Evolutionary conservation across 2,329 filamentous ascomycete genomes (phyloP).

Genomic region (Amauroascus verrucosus): DNA sequence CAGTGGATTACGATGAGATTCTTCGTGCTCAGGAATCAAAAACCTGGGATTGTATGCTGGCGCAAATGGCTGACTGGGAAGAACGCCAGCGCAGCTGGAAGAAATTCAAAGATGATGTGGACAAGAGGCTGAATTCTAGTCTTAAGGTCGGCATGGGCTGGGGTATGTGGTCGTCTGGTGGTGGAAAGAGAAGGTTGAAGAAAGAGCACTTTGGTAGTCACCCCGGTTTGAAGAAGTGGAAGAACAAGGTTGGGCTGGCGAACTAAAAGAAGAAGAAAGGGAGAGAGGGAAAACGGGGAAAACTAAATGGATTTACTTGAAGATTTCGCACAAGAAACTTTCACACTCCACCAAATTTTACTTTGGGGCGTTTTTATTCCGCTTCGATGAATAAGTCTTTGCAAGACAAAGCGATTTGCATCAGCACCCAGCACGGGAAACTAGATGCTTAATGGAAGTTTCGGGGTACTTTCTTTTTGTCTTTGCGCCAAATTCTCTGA

Average conservation of each 20-base stretch:
- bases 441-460: too few relatives aligned
- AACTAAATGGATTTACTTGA: not conserved
- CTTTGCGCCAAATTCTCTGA: too few relatives aligned
- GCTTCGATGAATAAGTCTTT: too few relatives aligned
- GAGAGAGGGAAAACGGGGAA: not conserved
- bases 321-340: too few relatives aligned
- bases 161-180: conserved; percentile 2
- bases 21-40: conserved; percentile 25
- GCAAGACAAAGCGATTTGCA: too few relatives aligned
- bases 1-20: conserved; percentile 21
- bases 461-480: too few relatives aligned
- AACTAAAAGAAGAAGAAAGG: conserved; percentile 8
- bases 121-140: conserved; percentile 20
- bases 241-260: conserved; percentile 15
- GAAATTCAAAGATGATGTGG: conserved; percentile 25
- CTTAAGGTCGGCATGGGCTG: conserved; percentile 11
- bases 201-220: conserved; percentile 6
- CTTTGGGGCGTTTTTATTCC: too few relatives aligned
- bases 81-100: conserved; percentile 28
- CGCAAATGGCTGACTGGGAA: conserved; percentile 38
- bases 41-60: conserved; percentile 34
- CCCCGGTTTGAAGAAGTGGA: conserved; percentile 15
- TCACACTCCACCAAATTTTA: too few relatives aligned
- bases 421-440: too few relatives aligned
- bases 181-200: conserved; percentile 13